These are phyloP conservation scores for Coffea eugenioides DNA, from an alignment of 257 asterid genomes.

Conservation along the genomic window DNA sequence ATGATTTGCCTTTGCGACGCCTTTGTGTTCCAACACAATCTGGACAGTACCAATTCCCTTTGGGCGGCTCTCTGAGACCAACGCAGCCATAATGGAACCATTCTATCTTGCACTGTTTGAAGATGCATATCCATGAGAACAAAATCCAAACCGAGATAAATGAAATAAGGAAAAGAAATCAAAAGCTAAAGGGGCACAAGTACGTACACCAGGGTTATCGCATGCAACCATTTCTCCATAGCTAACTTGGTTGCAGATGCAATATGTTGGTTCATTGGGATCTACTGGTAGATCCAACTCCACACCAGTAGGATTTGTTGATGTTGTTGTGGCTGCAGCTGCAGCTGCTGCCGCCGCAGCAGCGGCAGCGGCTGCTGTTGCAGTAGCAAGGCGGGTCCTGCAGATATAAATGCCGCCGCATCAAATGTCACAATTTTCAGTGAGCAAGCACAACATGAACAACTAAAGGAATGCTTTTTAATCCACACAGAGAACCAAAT, in stretches of 20 bases:
- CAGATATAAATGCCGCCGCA: constrained; percentile 10
- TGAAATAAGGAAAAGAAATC: background rate
- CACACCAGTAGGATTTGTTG: constrained; percentile 58
- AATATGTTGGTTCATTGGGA: constrained; percentile 96
- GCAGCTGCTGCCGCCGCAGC: constrained; percentile 38
- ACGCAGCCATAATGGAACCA: constrained; percentile 98
- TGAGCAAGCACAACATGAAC: constrained; percentile 8
- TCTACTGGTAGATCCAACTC: constrained; percentile 93
- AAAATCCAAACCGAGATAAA: constrained; percentile 7
- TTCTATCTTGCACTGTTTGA: constrained; percentile 88
- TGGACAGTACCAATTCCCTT: constrained; percentile 95
- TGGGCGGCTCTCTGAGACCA: constrained; percentile 87
- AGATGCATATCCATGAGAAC: constrained; percentile 7
- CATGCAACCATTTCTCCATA: constrained; percentile 99
- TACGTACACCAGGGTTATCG: constrained; percentile 82
- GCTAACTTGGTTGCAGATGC: constrained; percentile 98
- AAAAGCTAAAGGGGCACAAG: background rate
- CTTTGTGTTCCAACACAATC: constrained; percentile 73
- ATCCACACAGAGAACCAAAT: background rate
- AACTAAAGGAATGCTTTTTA: background rate
- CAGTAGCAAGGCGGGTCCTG: constrained; percentile 81
- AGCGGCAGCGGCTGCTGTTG: constrained; percentile 47
- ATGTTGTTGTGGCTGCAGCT: constrained; percentile 38
- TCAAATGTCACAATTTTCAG: background rate
- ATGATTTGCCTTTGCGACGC: constrained; percentile 57